Conservation (phyloP, 1,284 basidiomycete genomes). For the Vanrija humicola region DNA sequence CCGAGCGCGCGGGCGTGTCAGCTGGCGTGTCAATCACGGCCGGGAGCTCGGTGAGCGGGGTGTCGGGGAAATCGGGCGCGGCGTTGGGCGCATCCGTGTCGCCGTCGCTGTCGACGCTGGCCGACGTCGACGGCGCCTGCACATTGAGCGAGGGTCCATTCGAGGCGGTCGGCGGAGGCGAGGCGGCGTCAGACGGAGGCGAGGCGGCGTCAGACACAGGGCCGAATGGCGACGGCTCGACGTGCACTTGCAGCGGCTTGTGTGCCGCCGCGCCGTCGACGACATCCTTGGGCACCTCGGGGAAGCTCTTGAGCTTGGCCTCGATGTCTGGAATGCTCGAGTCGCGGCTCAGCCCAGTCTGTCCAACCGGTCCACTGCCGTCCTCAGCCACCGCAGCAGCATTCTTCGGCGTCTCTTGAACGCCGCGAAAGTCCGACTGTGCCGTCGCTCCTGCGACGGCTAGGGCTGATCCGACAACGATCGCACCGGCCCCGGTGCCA, state of each 20-base stretch:
- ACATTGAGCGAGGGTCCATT: not conserved
- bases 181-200: not conserved
- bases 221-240: constrained; percentile 36
- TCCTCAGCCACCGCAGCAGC: not conserved
- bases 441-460: constrained; percentile 1
- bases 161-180: not conserved
- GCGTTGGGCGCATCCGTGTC: not conserved
- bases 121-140: constrained; percentile 6
- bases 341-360: too few species aligned
- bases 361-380: not conserved
- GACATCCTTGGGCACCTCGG: not conserved
- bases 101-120: not conserved
- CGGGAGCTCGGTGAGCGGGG: constrained; percentile 2
- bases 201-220: not conserved
- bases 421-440: constrained; percentile 3
- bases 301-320: constrained; percentile 36
- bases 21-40: not conserved
- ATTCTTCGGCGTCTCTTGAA: not conserved
- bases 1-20: not conserved
- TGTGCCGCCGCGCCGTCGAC: not conserved
- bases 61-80: constrained; percentile 4
- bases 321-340: not conserved
- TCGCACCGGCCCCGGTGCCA: not conserved
- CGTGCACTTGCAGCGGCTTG: constrained; percentile 32
- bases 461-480: not conserved